Evolutionary conservation across 257 asterid genomes (phyloP).

Genomic region (Capsicum rhomboideum): DNA sequence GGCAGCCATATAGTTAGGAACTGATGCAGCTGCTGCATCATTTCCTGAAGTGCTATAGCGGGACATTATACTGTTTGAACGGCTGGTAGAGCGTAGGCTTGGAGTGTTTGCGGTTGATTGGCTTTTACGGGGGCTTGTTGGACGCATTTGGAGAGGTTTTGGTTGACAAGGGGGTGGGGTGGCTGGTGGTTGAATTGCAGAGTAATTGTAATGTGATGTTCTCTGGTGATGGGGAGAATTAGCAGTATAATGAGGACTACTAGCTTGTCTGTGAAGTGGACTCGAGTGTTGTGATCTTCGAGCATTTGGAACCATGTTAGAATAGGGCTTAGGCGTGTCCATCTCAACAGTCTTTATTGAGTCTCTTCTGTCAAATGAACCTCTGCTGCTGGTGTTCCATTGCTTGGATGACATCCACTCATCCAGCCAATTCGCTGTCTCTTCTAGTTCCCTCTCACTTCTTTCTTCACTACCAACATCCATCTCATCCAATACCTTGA

Average conservation of each 20-base stretch:
- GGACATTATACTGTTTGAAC: constrained; percentile 19
- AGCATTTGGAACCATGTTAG: constrained; percentile 20
- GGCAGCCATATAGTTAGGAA: constrained; percentile 88
- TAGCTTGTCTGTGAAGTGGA: constrained; percentile 35
- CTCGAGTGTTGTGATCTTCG: constrained; percentile 56
- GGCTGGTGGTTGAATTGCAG: constrained; percentile 27
- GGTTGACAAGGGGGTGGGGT: constrained; percentile 45
- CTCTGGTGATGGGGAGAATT: constrained; percentile 38
- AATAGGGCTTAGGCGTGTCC: constrained; percentile 33
- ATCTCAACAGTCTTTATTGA: constrained; percentile 74
- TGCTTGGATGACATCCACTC: constrained; percentile 60
- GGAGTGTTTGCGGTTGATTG: constrained; percentile 88
- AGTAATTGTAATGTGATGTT: constrained; percentile 14
- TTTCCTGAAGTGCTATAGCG: constrained; percentile 30
- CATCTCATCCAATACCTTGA: constrained; percentile 29
- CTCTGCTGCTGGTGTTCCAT: constrained; percentile 50
- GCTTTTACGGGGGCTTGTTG: constrained; percentile 57
- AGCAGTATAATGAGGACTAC: constrained; percentile 11
- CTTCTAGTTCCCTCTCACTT: constrained; percentile 25
- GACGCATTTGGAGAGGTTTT: constrained; percentile 33
- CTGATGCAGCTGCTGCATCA: constrained; percentile 11
- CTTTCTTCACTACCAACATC: constrained; percentile 24
- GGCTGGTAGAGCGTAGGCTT: constrained; percentile 40
- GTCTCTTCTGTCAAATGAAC: constrained; percentile 62
- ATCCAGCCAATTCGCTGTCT: constrained; percentile 48